Evolutionary conservation across 768 basidiomycete species (phyloP), one percentile per base, ranked within the genome.

Genomic region (Termitomyces sp.): DNA sequence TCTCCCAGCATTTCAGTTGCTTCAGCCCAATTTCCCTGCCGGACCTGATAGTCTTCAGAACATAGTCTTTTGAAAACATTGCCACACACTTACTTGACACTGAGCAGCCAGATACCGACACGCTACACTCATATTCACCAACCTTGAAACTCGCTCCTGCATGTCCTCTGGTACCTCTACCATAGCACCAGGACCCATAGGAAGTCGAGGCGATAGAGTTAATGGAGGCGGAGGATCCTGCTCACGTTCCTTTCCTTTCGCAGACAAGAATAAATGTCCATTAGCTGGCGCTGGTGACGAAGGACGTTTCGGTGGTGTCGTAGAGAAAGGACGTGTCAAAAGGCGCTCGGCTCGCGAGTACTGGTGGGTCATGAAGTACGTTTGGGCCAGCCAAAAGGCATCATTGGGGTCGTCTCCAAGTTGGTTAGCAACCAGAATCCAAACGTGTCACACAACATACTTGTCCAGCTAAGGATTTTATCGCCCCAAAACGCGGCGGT

Each of bases 401-500:
- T 99, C 97, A 69, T 98, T 97, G 32, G 94, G 88, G 66, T 98
- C 93, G 61, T 87, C 96, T 96, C 33, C 28, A 49, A 55, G 35
- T 30, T n/a, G 35, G 24, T 54, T 38, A 57, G 50, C 33, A 46
- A 22, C 26, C 6, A 8, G 30, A 18, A 54, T 22, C 6, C 12
- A 44, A n/a, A 26, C 32, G 33, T 22, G 22, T 35, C 55, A 73
- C 71, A 68, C 59, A 64, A 80, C 84, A 64, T 68, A 98, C 96
- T 90, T 32, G 97, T 98, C 92, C 94, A 95, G 60, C 84, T 90
- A 48, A 98, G 77, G 47, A 98, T 86, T 72, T 99, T 98, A 76
- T 96, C 94, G 5, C 97, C 97, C 97, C 97, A 99, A 69, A 98
- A 98, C 6, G 90, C 88, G 3, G 97, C 96, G 0, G 95, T 97